phyloP scores from a whole-genome alignment of 139 green algal species.

The Coelastrella sp. region DNA sequence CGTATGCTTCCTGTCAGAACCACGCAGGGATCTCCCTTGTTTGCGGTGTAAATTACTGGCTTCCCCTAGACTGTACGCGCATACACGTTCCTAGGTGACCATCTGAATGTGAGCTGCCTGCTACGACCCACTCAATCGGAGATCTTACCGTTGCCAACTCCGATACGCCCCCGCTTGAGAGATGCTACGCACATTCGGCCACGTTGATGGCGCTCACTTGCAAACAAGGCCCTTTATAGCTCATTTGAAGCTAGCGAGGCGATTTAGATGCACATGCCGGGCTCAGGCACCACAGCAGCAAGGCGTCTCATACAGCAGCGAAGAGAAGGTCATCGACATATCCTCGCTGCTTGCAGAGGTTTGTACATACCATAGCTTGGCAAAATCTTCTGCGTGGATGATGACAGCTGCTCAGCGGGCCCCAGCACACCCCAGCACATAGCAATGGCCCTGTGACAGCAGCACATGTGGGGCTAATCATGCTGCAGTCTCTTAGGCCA shows the following conservation, averaged over 20 bases:
- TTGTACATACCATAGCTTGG: neutral
- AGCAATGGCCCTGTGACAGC: too few relatives aligned
- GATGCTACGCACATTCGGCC: neutral
- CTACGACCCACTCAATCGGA: too few relatives aligned
- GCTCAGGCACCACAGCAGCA: neutral
- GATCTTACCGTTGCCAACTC: neutral
- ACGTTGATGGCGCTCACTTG: neutral
- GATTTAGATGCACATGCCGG: neutral
- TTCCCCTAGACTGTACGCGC: too few relatives aligned
- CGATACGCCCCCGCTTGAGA: neutral
- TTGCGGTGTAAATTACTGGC: too few relatives aligned
- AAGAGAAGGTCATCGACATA: neutral
- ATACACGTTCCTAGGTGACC: too few relatives aligned
- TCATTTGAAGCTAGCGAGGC: neutral
- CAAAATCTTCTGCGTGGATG: neutral
- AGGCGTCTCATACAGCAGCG: neutral
- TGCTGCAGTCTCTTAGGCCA: too few relatives aligned
- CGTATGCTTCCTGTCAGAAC: too few relatives aligned
- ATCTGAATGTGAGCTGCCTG: too few relatives aligned
- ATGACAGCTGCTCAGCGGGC: neutral
- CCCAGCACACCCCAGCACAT: neutral
- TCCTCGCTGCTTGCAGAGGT: conserved; percentile 11
- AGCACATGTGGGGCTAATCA: too few relatives aligned
- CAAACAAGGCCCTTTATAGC: neutral
- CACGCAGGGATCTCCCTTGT: too few relatives aligned